Evolutionary conservation across 768 basidiomycete species (phyloP), one percentile per base, ranked within the genome.

Genomic region (Calocybe cyanea): DNA sequence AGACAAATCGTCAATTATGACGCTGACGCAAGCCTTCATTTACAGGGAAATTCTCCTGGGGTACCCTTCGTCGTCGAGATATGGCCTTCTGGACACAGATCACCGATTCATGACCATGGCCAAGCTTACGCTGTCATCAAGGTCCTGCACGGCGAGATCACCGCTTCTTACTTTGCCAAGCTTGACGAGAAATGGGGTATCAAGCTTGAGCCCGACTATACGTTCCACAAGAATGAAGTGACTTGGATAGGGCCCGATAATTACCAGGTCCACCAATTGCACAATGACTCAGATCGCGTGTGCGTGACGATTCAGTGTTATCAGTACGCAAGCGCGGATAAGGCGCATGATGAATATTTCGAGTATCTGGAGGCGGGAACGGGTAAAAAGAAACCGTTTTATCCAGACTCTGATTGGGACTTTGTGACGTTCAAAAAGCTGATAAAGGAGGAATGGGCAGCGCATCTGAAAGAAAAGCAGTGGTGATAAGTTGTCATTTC

Each of bases 101-200:
- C 56, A 9, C 58, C 58, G 25, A 48, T 59, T 20, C 58, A 59
- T 39, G 46, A 59, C 43, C 58, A 57, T 39, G 56, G 49, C 39
- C 33, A 59, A 1, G 46, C 58, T 8, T 50, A 52, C 31, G 58
- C 56, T 15, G 46, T 59, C 18, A 59, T 59, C 46, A 59, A 57
- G 38, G 56, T 59, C 2, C 50, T 59, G 13, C 51, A 57, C 24
- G 58, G 58, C 14, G 45, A 48, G 21, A 59, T 59, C 24, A 41
- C 46, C 19, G 49, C 49, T 19, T 48, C 42, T 9, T 57, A 48
- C 38, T 57, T 43, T 46, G 41, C 42, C 28, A 45, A 45, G 19
- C 23, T 45, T 25, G 43, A 45, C 35, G 1, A 37, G 0, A 17
- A 45, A 23, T 19, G 24, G 10, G 36, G 35, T 10, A 45, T 45